Evolutionary conservation across 768 basidiomycete species (phyloP), one percentile per base, ranked within the genome.

Genomic region (Lentinula lateritia): DNA sequence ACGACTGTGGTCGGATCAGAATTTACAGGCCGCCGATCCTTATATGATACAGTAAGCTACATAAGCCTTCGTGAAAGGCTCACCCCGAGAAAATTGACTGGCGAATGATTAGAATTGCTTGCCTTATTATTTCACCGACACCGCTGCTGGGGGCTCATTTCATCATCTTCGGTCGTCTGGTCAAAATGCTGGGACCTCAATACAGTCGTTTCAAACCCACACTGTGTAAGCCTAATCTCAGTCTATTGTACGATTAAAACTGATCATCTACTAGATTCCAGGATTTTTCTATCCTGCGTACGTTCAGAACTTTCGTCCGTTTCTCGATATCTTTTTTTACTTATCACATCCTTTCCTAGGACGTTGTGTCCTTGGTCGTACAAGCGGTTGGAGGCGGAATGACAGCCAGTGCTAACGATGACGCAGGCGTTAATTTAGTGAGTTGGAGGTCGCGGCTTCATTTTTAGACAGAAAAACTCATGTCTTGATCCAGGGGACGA

Each of bases 121-220:
- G 72, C 6, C 81, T 82, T 2, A 85, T 88, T 65, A 70, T 86
- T 45, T 79, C 78, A 1, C 86, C 86, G 1, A 83, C 83, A 0
- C 84, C 83, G 23, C 70, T 85, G 41, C 71, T 83, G 16, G 85
- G 86, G 0, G 83, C 84, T 12, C 83, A 81, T 64, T 89, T 88
- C 67, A 75, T 85, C 45, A 78, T 85, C 18, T 74, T 88, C 10
- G 83, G 84, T 1, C 67, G 70, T 32, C 72, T 85, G 53, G 80
- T 84, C 50, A 66, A 64, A 18, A 65, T 66, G 5, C 69, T 85
- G n/a, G 83, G 82, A 0, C 50, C 73, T 4, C 66, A 72, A 48
- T 83, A 84, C 68, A 82, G 80, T 62, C 72, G 83, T 0, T 63
- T 86, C 6, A 68, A 63, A 41, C 78, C 83, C 1, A 72, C 65